Base-by-base conservation (phyloP, 2,329 filamentous ascomycete genomes). In the Cercospora berteroae region DNA sequence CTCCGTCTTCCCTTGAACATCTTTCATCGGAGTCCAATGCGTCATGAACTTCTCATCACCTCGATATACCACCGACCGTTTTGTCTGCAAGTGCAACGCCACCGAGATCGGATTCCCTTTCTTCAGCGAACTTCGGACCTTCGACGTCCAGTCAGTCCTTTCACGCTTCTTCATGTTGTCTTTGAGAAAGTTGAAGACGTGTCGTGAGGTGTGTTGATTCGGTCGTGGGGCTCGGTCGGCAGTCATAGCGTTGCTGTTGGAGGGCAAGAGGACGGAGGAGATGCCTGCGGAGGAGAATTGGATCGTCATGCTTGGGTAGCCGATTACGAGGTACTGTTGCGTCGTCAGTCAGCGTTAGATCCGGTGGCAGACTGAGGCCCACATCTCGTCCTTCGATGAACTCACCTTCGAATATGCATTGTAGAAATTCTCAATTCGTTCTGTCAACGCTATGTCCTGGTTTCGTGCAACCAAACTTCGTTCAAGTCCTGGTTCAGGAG, bases 141-240 rank as follows among this genome's bases (percentile, higher is more conserved):
- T 1, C 75, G 73, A 69, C 81, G n/a, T 82, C 76, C 86, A 84
- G 0, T 80, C 77, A 60, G 81, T 82, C 2, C 80, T 80, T n/a
- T 68, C 67, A 2, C 62, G 65, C 25, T 62, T 62, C 18, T 78
- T 77, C 1, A 81, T 79, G 55, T 83, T 80, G n/a, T 84, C 80
- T 4, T 79, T 76, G 4, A 88, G 80, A n/a, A 87, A 81, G 48
- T 82, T 80, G 73, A 88, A 88, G 12, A 87, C 79, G 67, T 88
- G 39, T 7, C 42, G 64, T 16, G 27, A 25, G 23, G 39, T 60
- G 29, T 60, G 39, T 39, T 36, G 56, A 18, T 60, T 39, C 5
- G 57, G 57, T 8, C 33, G n/a, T 5, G 33, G 36, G 20, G 33
- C 5, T 6, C n/a, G 57, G 8, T 23, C 29, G 57, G 13, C 12